Base-by-base conservation (phyloP, 78 protist species). In the Pigoraptor vietnamica region DNA sequence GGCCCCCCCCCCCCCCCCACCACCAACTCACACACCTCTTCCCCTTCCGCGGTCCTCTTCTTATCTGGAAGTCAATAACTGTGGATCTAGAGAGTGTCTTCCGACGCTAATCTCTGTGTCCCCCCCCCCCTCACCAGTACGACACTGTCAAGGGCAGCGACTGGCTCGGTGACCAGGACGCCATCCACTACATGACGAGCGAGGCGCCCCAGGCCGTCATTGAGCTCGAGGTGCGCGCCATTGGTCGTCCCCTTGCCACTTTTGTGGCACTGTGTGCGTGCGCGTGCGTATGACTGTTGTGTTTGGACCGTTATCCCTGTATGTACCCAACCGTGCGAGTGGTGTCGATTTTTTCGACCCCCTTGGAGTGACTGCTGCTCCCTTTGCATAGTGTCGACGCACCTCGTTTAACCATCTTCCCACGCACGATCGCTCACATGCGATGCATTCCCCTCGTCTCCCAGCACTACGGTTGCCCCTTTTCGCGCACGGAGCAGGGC, bases 131-230 rank as follows among this genome's bases (percentile, higher is more conserved):
- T n/a, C 56, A 40, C 88, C 91, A 96, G 89, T 99, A 99, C 93
- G 99, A 99, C 94, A 99, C 99, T 0, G 99, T 99, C 37, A 99
- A 99, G 97, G 99, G 99, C 34, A 29, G 92, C 29, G 98, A 97
- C 79, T 97, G 98, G 98, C 96, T 97, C 40, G 98, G 98, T 36
- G 90, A 86, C 93, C 83, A 91, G 94, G 99, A 99, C 83, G 98
- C 99, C 35, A 99, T 99, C 88, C 99, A 98, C 91, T 98, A 98
- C 97, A 98, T 99, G 99, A 96, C 98, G 93, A 90, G 94, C 40
- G 99, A 98, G 93, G 99, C 99, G 23, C 99, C 98, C 23, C 91
- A 94, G 34, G 92, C 99, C 0, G 99, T 99, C 39, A 48, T 95
- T 2, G 99, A 99, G 93, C 95, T 99, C 23, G 84, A 86, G 87